Evolutionary conservation across 106 monocot genomes (phyloP), one percentile per base, ranked within the genome.

Genomic region (Apostasia ramifera): DNA sequence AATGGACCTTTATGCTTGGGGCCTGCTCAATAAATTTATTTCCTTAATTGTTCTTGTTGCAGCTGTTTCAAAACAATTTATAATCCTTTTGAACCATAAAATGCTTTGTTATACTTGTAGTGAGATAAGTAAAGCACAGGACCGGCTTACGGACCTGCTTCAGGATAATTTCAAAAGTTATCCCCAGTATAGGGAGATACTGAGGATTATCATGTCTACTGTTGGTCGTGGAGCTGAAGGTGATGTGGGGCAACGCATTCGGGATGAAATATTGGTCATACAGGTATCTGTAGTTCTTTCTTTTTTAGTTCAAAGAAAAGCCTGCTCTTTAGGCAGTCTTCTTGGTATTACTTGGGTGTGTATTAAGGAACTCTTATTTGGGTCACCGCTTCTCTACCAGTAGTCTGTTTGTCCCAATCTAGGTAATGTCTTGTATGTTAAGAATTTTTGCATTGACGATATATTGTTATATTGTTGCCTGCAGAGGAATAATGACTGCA

Each of bases 211-310:
- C 45, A 64, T 98, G 86, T 78, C 92, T 44, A 83, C 87, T 76
- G 92, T 98, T 72, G 97, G 97, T 48, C 97, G 97, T 67, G 97
- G 92, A 57, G 97, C 90, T 66, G 97, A 98, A 87, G 97, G 97
- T 75, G 97, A 98, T 81, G 92, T 98, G 43, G 92, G 97, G 4
- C 97, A 98, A 68, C 89, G 97, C 46, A 98, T 98, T 44, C 79
- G 97, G 26, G 97, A 98, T 83, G 97, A 98, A 73, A 98, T 98
- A 49, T 83, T 98, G 64, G 92, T 98, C 12, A 90, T 98, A 47
- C 97, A 90, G 87, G 97, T 92, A 75, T 9, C 47, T 74, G 5
- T 59, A 40, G 0, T 47, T 37, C 2, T 45, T 67, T 72, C 2
- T 53, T 3, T 40, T 43, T 4, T 52, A 49, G 10, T 37, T 57